phyloP scores from a whole-genome alignment of 768 basidiomycete species.

The Lactifluus pinguis region DNA sequence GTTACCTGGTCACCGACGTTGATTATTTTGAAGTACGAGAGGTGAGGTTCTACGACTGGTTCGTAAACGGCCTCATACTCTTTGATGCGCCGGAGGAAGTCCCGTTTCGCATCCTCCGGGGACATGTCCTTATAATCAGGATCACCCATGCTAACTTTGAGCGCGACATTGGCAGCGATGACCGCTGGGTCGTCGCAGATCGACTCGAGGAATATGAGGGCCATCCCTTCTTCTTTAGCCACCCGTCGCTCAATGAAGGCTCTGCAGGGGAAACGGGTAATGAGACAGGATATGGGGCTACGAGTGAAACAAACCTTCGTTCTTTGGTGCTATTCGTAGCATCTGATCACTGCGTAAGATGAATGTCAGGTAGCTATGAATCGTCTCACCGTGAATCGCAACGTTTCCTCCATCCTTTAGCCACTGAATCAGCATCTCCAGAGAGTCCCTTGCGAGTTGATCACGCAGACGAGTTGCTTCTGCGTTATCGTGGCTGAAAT shows the following conservation, averaged over 20 bases:
- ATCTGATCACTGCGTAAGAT: conserved; percentile 40
- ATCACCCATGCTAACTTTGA: conserved; percentile 94
- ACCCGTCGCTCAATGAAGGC: conserved; percentile 80
- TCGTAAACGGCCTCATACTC: conserved; percentile 96
- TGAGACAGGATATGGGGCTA: background rate
- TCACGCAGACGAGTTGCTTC: conserved; percentile 74
- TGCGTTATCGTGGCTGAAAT: conserved; percentile 81
- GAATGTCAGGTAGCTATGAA: background rate
- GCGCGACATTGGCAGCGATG: conserved; percentile 91
- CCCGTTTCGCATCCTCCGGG: conserved; percentile 73
- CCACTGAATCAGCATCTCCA: conserved; percentile 95
- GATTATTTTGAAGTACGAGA: conserved; percentile 85
- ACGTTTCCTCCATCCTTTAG: conserved; percentile 93
- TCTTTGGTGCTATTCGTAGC: conserved; percentile 86
- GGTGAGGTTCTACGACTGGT: conserved; percentile 83
- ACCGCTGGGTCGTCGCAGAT: conserved; percentile 89
- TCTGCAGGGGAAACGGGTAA: conserved; percentile 31
- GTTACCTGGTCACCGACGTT: conserved; percentile 91
- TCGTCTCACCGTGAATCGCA: conserved; percentile 78
- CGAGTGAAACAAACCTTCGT: conserved; percentile 47
- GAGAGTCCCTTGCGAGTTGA: conserved; percentile 76
- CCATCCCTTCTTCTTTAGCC: conserved; percentile 76
- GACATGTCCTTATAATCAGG: conserved; percentile 93
- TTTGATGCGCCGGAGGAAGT: conserved; percentile 85
- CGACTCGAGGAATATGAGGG: conserved; percentile 90